Base-by-base conservation (phyloP, 176 grass and related monocot species). In the Microstegium vimineum region DNA sequence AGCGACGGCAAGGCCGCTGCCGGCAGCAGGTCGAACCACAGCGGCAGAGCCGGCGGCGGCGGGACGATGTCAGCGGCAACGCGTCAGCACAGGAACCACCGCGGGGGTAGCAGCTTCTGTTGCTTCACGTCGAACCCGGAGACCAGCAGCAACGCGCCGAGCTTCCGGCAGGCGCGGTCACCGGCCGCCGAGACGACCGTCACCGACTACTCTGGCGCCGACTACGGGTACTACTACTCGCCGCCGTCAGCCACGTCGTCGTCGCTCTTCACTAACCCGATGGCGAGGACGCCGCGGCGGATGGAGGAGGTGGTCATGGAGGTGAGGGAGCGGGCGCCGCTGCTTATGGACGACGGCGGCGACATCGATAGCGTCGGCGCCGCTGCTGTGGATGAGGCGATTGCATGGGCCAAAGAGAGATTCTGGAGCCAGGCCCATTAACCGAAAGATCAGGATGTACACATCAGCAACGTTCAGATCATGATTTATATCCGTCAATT, bases 371-470 rank as follows among this genome's bases (percentile, higher is more conserved):
- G 77, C 17, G 88, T 93, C 32, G 90, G 80, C 57, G 81, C 78
- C 2, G 89, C 87, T 0, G 89, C 87, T 0, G 62, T 94, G 6
- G 85, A 97, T 49, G 94, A 97, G 85, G 90, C 94, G 11, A 97
- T 97, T 27, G 90, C 92, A 59, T 97, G 94, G 94, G 94, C 94
- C 46, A 97, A 90, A 72, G 94, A 94, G 61, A 94, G 79, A 41
- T 94, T 92, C 83, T 87, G 86, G 86, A 94, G 78, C 56, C 84
- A 91, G 20, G 63, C 79, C 16, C 16, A 73, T 79, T 81, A 28
- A 23, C 9, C 4, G 17, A 12, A 80, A 23, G 34, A 26, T n/a
- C 16, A 68, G 3, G 66, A 62, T n/a, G n/a, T 56, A 54, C 22
- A 18, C 10, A 10, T 65, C 43, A 1, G 4, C 13, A 9, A 27